A percentile compares a stretch with the other conserved stretches of the same genome.
These are phyloP conservation scores for Cladosporium phlei DNA, from an alignment of 2,329 filamentous ascomycete species.

Conservation along the genomic window DNA sequence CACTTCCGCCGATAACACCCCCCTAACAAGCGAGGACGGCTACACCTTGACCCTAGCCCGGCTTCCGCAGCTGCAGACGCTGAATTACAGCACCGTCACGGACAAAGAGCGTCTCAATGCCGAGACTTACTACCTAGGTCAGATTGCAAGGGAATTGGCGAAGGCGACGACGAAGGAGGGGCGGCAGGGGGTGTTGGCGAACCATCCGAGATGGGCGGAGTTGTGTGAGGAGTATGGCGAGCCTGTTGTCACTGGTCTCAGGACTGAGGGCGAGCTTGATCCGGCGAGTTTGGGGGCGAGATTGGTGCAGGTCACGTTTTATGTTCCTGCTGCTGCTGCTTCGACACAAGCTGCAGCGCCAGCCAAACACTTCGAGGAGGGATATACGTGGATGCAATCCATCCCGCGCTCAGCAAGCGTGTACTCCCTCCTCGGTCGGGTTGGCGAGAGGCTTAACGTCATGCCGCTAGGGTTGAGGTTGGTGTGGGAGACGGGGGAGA, in stretches of 20 bases:
- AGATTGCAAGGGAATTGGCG: slow-evolving; percentile 72
- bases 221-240: slow-evolving; percentile 73
- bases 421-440: slow-evolving; percentile 75
- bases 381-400: slow-evolving; percentile 37
- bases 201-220: slow-evolving; percentile 67
- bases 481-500: slow-evolving; percentile 86
- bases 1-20: slow-evolving; percentile 36
- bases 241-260: slow-evolving; percentile 54
- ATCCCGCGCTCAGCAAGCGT: slow-evolving; percentile 74
- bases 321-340: slow-evolving; percentile 21
- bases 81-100: slow-evolving; percentile 70
- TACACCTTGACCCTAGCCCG: slow-evolving; percentile 85
- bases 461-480: slow-evolving; percentile 61
- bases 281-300: slow-evolving; percentile 78
- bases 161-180: slow-evolving; percentile 52
- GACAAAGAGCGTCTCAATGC: slow-evolving; percentile 75
- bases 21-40: slow-evolving; percentile 64
- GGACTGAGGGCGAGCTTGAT: slow-evolving; percentile 45
- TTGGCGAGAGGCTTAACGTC: slow-evolving; percentile 64
- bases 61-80: slow-evolving; percentile 58
- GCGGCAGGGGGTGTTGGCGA: slow-evolving; percentile 50
- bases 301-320: slow-evolving; percentile 60
- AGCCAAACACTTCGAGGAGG: not conserved
- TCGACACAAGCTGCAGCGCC: not conserved
- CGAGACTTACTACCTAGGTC: slow-evolving; percentile 86